A percentile compares a stretch with the other conserved stretches of the same genome.
phyloP scores from a whole-genome alignment of 2,329 filamentous ascomycete species.

The Dactylellina leptospora region DNA sequence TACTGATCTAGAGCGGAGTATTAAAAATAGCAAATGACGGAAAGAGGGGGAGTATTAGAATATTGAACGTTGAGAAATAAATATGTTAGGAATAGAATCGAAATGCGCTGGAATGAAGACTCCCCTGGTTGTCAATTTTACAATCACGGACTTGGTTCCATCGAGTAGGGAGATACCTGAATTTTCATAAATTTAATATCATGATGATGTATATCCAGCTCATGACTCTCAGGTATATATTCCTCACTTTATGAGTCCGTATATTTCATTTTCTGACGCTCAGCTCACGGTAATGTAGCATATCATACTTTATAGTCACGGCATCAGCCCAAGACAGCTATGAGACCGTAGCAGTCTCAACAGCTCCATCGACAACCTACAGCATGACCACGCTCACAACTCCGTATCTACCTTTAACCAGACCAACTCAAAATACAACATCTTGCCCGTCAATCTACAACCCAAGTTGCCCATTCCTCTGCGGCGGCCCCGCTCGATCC shows the following conservation, averaged over 20 bases:
- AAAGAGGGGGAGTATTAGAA: not conserved
- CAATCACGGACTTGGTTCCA: too few species aligned
- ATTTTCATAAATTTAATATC: not conserved
- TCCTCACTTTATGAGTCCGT: not conserved
- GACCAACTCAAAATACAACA: not conserved
- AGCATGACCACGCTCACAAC: not conserved
- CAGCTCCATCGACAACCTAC: not conserved
- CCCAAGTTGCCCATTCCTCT: conserved; percentile 15
- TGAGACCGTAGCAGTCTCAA: not conserved
- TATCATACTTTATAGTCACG: not conserved
- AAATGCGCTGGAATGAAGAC: too few species aligned
- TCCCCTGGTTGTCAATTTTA: too few species aligned
- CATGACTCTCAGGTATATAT: not conserved
- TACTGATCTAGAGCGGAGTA: not conserved
- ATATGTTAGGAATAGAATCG: too few species aligned
- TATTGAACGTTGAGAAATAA: not conserved
- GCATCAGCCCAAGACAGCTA: not conserved
- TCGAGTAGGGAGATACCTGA: too few species aligned
- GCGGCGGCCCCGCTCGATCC: not conserved
- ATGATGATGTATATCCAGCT: not conserved
- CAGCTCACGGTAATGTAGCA: too few species aligned
- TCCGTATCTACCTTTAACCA: not conserved
- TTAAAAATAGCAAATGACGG: not conserved
- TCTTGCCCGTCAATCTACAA: conserved; percentile 9
- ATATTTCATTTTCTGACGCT: not conserved